Evolutionary conservation across 208 protist species (phyloP).

Genomic region (Crithidia acanthocephali): DNA sequence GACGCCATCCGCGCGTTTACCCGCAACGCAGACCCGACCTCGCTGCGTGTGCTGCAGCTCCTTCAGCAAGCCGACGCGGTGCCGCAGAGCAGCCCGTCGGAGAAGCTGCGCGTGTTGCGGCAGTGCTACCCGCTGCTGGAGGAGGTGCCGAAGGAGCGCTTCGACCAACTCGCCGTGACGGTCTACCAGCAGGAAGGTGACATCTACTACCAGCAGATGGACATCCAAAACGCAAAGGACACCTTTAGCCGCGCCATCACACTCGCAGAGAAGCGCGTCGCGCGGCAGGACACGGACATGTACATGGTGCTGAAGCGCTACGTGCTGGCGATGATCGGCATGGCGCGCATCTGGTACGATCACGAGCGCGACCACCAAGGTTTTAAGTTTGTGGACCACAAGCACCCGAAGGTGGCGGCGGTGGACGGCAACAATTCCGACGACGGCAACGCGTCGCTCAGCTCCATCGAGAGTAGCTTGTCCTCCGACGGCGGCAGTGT

Average conservation of each 20-base stretch:
- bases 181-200: constrained; percentile 86
- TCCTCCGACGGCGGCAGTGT: constrained; percentile 58
- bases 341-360: constrained; percentile 83
- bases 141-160: constrained; percentile 52
- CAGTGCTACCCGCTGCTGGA: constrained; percentile 75
- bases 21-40: constrained; percentile 53
- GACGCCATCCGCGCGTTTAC: constrained; percentile 48
- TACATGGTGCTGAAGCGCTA: constrained; percentile 89
- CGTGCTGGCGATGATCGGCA: constrained; percentile 79
- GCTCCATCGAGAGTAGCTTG: constrained; percentile 64
- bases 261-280: constrained; percentile 77
- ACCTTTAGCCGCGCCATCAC: constrained; percentile 77
- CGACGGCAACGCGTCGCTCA: constrained; percentile 34
- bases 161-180: constrained; percentile 74
- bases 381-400: constrained; percentile 57
- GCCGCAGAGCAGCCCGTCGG: constrained; percentile 34
- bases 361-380: constrained; percentile 76
- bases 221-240: constrained; percentile 64
- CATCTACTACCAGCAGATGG: constrained; percentile 54
- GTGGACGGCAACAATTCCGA: constrained; percentile 26
- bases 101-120: constrained; percentile 60
- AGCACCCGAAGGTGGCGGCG: constrained; percentile 34
- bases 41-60: constrained; percentile 63
- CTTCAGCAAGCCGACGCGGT: constrained; percentile 65
- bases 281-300: constrained; percentile 76